These are phyloP conservation scores for Papiliotrema fonsecae DNA, from an alignment of 1,284 basidiomycete genomes.

Conservation along the genomic window DNA sequence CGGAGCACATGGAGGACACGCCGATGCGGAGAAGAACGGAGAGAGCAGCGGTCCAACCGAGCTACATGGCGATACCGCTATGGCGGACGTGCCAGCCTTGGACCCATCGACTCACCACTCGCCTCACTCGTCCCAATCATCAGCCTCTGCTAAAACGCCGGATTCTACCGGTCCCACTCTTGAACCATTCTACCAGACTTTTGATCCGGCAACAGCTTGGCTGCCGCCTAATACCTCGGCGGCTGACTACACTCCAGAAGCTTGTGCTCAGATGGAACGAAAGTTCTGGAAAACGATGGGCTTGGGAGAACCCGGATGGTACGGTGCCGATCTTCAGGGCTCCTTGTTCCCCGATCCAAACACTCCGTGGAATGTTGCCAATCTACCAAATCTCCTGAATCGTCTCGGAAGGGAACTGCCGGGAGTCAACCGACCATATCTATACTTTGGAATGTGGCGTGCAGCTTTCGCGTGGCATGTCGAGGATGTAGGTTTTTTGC, in stretches of 20 bases:
- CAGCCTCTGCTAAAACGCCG: conserved; percentile 29
- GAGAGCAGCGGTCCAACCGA: conserved; percentile 2
- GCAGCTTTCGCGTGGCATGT: conserved; percentile 99
- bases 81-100: conserved; percentile 19
- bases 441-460: conserved; percentile 99
- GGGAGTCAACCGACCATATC: conserved; percentile 94
- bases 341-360: conserved; percentile 81
- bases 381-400: conserved; percentile 79
- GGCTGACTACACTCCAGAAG: conserved; percentile 75
- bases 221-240: conserved; percentile 64
- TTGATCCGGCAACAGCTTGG: conserved; percentile 69
- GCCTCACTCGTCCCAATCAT: conserved; percentile 29
- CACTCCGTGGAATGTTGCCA: conserved; percentile 86
- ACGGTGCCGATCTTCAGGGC: conserved; percentile 92
- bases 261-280: conserved; percentile 80
- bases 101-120: conserved; percentile 29
- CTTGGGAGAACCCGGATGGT: conserved; percentile 71
- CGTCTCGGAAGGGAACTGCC: conserved; percentile 68
- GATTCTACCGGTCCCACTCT: conserved; percentile 11
- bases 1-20: background rate
- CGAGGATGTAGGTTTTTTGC: conserved; percentile 55
- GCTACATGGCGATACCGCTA: background rate
- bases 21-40: background rate
- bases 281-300: conserved; percentile 90
- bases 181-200: conserved; percentile 53